These are phyloP conservation scores for Biscogniauxia mediterranea DNA, from an alignment of 2,329 filamentous ascomycete species.

Conservation along the genomic window DNA sequence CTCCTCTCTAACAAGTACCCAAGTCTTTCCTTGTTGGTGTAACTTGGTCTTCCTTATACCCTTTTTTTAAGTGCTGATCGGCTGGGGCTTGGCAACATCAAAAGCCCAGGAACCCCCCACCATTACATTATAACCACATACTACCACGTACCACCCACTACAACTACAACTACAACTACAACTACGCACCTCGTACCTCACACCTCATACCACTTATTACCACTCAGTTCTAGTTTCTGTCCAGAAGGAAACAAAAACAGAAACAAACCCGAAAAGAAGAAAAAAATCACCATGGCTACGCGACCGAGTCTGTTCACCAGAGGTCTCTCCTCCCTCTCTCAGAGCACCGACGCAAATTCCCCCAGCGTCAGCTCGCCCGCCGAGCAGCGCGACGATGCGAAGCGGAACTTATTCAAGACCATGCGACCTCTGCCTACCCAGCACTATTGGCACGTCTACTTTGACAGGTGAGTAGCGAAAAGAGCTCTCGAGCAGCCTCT, in stretches of 20 bases:
- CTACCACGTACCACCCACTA: background rate
- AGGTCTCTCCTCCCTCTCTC: conserved; percentile 60
- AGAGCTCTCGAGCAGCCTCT: background rate
- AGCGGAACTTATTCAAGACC: conserved; percentile 77
- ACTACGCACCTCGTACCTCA: conserved; percentile 3
- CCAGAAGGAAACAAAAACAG: no score
- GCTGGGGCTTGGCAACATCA: conserved; percentile 17
- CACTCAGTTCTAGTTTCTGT: no score
- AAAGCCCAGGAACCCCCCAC: conserved; percentile 13
- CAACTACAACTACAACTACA: no score
- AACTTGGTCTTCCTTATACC: conserved; percentile 1
- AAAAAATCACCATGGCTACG: conserved; percentile 46
- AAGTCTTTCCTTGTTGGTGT: conserved; percentile 1
- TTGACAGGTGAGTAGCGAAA: conserved; percentile 50
- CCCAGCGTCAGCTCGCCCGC: conserved; percentile 65
- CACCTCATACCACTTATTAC: conserved; percentile 5
- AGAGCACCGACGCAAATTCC: conserved; percentile 58
- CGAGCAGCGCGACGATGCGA: conserved; percentile 72
- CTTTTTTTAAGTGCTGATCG: conserved; percentile 1
- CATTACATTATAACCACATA: conserved; percentile 1
- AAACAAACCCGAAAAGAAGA: no score
- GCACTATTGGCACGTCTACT: conserved; percentile 76
- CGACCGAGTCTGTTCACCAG: conserved; percentile 60
- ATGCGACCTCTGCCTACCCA: conserved; percentile 73
- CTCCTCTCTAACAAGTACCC: no score